Base-by-base conservation (phyloP, 306 rosid genomes). In the Vigna mungo region DNA sequence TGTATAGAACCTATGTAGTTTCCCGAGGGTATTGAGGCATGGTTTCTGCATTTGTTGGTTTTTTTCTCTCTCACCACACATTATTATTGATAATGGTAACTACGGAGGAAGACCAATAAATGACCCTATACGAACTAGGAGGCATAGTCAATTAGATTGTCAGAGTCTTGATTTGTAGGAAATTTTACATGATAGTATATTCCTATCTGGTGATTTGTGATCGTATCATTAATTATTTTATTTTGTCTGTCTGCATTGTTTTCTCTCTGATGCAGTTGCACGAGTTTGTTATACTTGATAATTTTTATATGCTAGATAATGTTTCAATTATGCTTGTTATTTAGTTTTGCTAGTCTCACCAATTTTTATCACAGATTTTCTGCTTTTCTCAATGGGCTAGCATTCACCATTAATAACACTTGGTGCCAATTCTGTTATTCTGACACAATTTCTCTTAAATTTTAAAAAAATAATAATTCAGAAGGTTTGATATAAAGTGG, bases 401-500 rank as follows among this genome's bases (percentile, higher is more conserved):
- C 6, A 25, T 9, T 72, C 7, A 10, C n/a, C 17, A 39, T 23
- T 41, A 7, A 9, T 30, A 69, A 58, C 43, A 34, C 54, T 27
- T 36, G 12, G 49, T 53, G 74, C 72, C 52, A 36, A 25, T 64
- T 54, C 59, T 54, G 46, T 82, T 60, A 44, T 37, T 46, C 18
- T 46, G 64, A 52, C 18, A 9, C 11, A 7, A 56, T 51, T 78
- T 52, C 55, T 46, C 13, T 80, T 18, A 72, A 68, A 55, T 11
- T 59, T 59, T 25, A 13, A 13, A 58, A 13, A 23, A 25, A 56
- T 4, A 58, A 3, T 71, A 68, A 62, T 82, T 75, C 82, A 94
- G 98, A 87, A 86, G 89, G 84, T 88, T 87, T 85, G 96, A 94
- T 80, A 88, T 92, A 77, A 90, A 86, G 73, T 94, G 98, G 98